phyloP scores from a whole-genome alignment of 208 protist genomes.

The Trichomonas tenax region DNA sequence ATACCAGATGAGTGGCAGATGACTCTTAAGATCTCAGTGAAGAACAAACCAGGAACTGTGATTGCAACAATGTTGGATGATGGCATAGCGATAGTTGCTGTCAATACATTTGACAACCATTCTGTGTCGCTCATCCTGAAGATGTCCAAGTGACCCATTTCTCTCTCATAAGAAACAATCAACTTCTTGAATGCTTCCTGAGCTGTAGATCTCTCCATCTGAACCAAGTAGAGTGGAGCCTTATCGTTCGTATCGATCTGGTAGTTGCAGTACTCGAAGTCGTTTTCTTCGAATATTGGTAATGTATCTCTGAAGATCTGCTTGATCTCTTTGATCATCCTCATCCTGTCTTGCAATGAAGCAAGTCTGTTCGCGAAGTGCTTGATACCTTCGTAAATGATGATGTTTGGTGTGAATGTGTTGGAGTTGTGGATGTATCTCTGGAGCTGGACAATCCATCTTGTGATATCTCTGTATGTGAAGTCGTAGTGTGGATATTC shows the following conservation, averaged over 20 bases:
- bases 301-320: background rate
- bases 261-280: constrained; percentile 6
- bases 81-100: background rate
- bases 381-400: background rate
- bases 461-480: constrained; percentile 80
- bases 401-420: background rate
- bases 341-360: background rate
- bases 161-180: background rate
- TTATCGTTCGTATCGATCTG: constrained; percentile 17
- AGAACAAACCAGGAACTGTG: background rate
- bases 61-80: constrained; percentile 2
- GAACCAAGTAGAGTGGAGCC: background rate
- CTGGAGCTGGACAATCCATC: constrained; percentile 47
- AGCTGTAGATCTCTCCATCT: background rate
- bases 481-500: constrained; percentile 85
- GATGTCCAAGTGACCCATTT: background rate
- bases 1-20: background rate
- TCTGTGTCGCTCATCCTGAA: background rate
- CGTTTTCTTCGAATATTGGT: background rate
- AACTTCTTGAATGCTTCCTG: background rate
- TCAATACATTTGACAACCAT: background rate
- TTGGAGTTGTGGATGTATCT: constrained; percentile 5
- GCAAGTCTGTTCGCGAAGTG: background rate
- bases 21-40: background rate
- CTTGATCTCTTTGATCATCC: background rate